Evolutionary conservation across 345 rosid species (phyloP), one percentile per base, ranked within the genome.

Genomic region (sweet orange (Citrus sinensis)): DNA sequence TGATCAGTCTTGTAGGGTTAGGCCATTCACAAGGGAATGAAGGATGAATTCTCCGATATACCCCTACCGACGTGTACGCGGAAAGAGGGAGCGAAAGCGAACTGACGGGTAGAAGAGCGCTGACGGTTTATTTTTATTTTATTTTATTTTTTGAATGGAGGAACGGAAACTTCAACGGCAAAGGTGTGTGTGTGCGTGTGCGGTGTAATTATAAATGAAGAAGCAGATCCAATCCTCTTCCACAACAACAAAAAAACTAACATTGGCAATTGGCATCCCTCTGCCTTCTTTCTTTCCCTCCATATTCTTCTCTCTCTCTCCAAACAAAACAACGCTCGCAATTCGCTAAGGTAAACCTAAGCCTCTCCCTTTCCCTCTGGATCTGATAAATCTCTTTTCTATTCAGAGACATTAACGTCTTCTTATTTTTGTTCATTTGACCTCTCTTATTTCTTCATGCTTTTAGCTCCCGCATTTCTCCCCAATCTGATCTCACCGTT

Each of bases 41-140:
- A 24, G 17, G 1, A 7, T 30, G 60, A 75, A 65, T 29, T 65
- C 24, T 16, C 72, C 4, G 8, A 76, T 34, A 34, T 66, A 67
- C 22, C 73, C 65, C 64, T 29, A 67, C 79, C 73, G 65, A 76
- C 79, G 55, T 16, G 17, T 60, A 61, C 68, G 58, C 68, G 51
- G 67, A 9, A 56, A 35, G 8, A 3, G 39, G 19, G 9, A 19
- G 7, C 30, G 67, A 46, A 4, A 63, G 22, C 39, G n/a, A 64
- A 37, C 42, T 19, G 35, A 30, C 40, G 40, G 17, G 6, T 4
- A 0, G 30, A 4, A 35, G 7, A 2, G 40, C n/a, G 24, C 7
- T 32, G 4, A 32, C 5, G 22, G 56, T 40, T 37, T 37, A 7
- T 0, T 37, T 42, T 10, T 10, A 2, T 40, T 40, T 40, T 0